Conservation (phyloP, 2,329 filamentous ascomycete species). For the Pseudocercospora cruenta region DNA sequence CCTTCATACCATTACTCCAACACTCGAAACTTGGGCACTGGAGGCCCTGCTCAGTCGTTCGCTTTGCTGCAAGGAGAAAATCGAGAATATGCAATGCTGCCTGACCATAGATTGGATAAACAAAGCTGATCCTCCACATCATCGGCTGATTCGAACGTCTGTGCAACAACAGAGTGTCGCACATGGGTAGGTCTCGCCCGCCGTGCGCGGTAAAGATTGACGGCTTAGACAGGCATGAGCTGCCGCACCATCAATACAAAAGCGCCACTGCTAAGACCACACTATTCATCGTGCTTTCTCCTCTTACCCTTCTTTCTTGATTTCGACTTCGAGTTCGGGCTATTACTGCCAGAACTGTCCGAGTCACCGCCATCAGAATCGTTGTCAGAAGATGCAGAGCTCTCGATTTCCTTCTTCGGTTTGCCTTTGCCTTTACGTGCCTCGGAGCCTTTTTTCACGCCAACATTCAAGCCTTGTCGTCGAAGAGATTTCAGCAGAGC, state of each 20-base stretch:
- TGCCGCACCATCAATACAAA: neutral
- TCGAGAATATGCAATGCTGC: constrained; percentile 12
- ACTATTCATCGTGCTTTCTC: constrained; percentile 24
- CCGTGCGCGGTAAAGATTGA: constrained; percentile 1
- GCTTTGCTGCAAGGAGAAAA: constrained; percentile 4
- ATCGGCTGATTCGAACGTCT: constrained; percentile 1
- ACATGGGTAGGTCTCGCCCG: neutral
- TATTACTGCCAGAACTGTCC: constrained; percentile 20
- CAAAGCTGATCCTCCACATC: neutral
- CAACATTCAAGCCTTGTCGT: constrained; percentile 79
- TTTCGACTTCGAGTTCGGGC: constrained; percentile 22
- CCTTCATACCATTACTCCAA: neutral
- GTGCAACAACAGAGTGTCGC: constrained; percentile 8
- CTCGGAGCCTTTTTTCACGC: constrained; percentile 84
- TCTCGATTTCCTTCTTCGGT: constrained; percentile 31
- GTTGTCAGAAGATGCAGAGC: constrained; percentile 24
- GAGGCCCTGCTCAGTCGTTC: neutral
- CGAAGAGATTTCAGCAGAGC: constrained; percentile 73
- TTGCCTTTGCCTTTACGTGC: constrained; percentile 43
- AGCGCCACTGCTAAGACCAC: neutral
- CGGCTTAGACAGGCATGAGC: constrained; percentile 1
- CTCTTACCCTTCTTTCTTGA: constrained; percentile 31
- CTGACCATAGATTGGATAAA: constrained; percentile 6
- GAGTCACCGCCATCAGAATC: constrained; percentile 19
- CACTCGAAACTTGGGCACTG: neutral